A percentile compares a stretch with the other conserved stretches of the same genome.
Conservation (phyloP, 2,329 filamentous ascomycete genomes). For the Diaporthe aspalathi region DNA sequence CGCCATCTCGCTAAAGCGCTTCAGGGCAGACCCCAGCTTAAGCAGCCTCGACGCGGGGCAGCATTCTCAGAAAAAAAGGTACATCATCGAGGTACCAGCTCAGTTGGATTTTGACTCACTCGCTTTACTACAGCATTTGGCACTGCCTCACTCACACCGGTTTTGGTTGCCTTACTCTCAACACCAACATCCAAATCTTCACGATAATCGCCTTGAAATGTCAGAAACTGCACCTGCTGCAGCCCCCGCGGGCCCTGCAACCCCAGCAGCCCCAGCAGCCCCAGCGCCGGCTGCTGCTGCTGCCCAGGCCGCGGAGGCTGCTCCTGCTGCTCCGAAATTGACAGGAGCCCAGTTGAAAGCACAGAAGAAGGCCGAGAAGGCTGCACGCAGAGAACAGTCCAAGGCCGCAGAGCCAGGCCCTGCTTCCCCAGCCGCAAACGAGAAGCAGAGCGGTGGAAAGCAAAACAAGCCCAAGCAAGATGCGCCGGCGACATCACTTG, state of each 20-base stretch:
- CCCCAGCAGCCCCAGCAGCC: conserved; percentile 33
- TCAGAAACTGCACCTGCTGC: conserved; percentile 35
- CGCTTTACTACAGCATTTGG: neutral
- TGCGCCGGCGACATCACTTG: conserved; percentile 47
- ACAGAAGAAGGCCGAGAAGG: conserved; percentile 90
- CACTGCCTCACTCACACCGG: neutral
- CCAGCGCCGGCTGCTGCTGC: conserved; percentile 37
- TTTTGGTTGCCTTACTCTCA: neutral
- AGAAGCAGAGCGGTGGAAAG: conserved; percentile 56
- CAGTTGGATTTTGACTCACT: conserved; percentile 37
- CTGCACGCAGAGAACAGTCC: conserved; percentile 79
- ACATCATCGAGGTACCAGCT: conserved; percentile 23
- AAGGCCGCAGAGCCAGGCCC: conserved; percentile 54
- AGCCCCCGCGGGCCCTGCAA: conserved; percentile 36
- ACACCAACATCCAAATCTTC: neutral
- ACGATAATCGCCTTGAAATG: conserved; percentile 4
- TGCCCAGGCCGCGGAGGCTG: conserved; percentile 37
- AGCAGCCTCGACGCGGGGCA: conserved; percentile 31
- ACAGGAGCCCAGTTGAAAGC: conserved; percentile 87
- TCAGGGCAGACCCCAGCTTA: conserved; percentile 24
- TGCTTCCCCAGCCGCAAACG: conserved; percentile 54
- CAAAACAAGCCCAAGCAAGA: conserved; percentile 59
- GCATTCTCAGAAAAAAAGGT: conserved; percentile 32
- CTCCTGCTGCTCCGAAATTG: conserved; percentile 62
- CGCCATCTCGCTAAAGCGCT: neutral